phyloP scores from a whole-genome alignment of 371 early-diverging fungal species.

The Smittium culicis region DNA sequence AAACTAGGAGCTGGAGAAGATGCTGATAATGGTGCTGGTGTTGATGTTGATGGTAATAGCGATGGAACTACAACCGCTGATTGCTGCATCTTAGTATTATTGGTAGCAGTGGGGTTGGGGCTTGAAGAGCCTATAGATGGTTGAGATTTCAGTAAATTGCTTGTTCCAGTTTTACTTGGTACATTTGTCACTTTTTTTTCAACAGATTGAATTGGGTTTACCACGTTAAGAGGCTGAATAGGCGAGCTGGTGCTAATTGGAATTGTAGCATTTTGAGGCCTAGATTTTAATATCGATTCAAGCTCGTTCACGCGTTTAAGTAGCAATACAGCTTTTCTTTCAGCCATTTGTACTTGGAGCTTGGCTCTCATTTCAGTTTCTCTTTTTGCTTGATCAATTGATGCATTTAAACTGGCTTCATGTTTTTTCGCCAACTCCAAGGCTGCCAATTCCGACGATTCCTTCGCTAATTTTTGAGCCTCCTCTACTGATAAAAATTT shows the following conservation, averaged over 20 bases:
- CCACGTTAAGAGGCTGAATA: neutral
- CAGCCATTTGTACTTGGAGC: conserved; percentile 3
- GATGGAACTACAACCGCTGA: neutral
- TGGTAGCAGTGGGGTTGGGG: neutral
- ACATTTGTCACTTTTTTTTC: no score
- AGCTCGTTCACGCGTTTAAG: neutral
- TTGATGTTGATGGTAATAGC: neutral
- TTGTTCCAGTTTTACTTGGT: no score
- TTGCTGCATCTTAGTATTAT: neutral
- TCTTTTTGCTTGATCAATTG: conserved; percentile 3
- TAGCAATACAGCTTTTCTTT: neutral
- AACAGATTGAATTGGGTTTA: neutral
- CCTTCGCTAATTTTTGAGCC: neutral
- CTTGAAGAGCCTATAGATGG: no score
- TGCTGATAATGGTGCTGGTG: neutral
- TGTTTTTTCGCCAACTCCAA: neutral
- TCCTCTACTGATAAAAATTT: neutral
- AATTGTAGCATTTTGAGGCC: neutral
- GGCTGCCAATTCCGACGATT: neutral
- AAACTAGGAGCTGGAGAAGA: neutral
- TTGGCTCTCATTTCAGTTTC: conserved; percentile 8
- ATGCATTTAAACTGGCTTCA: neutral
- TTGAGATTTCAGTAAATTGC: no score
- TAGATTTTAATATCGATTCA: neutral
- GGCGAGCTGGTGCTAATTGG: neutral